These are phyloP conservation scores for Aristolochia fimbriata DNA, from an alignment of 164 flowering plant genomes.

Conservation along the genomic window DNA sequence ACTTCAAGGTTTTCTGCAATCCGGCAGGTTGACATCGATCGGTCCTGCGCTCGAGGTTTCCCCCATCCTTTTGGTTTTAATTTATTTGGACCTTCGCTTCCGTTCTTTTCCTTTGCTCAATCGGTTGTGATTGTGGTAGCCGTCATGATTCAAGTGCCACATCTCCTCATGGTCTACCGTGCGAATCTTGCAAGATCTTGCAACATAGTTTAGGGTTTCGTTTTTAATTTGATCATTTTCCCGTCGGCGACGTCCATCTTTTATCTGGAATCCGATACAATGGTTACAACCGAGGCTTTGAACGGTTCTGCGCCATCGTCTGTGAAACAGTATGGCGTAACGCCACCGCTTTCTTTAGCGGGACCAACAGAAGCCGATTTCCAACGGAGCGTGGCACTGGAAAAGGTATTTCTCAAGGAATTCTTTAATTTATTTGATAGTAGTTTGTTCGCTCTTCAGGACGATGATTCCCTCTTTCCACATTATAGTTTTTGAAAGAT, in stretches of 20 bases:
- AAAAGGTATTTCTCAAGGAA: conserved; percentile 33
- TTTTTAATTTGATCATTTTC: background rate
- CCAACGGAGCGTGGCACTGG: conserved; percentile 51
- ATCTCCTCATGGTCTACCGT: background rate
- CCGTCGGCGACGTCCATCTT: background rate
- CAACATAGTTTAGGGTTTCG: background rate
- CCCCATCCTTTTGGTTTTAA: no score
- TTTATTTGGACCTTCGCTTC: background rate
- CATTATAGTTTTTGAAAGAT: conserved; percentile 46
- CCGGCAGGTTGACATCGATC: no score
- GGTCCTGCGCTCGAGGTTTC: no score
- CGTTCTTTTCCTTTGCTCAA: background rate
- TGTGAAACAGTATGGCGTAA: conserved; percentile 52
- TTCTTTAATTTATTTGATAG: background rate
- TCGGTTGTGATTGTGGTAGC: background rate
- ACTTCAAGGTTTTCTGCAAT: no score
- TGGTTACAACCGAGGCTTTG: conserved; percentile 14
- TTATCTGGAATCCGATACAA: background rate
- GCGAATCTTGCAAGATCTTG: background rate
- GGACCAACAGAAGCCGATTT: conserved; percentile 60
- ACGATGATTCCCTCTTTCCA: conserved; percentile 3
- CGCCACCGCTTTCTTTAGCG: conserved; percentile 61
- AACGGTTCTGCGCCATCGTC: conserved; percentile 19
- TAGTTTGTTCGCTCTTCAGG: background rate
- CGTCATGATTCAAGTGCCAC: background rate